Evolutionary conservation across 176 grass and related monocot species (phyloP).

Genomic region (Bolboschoenus planiculmis): DNA sequence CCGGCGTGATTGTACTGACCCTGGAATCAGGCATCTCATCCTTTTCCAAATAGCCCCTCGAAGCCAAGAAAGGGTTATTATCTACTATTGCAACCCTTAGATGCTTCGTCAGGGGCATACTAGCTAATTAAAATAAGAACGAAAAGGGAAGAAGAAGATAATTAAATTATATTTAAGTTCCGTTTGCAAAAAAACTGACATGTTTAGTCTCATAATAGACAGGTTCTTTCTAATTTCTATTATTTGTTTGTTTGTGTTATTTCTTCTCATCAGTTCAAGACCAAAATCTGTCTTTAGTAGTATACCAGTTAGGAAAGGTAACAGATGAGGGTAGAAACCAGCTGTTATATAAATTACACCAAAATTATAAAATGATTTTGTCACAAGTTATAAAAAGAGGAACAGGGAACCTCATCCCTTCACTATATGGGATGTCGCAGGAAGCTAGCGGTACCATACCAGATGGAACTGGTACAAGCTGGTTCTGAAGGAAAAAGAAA

Average conservation of each 20-base stretch:
- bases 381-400: neutral
- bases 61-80: constrained; percentile 58
- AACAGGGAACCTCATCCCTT: neutral
- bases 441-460: neutral
- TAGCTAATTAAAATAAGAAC: constrained; percentile 39
- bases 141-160: neutral
- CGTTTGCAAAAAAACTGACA: neutral
- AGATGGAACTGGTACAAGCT: neutral
- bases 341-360: neutral
- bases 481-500: neutral
- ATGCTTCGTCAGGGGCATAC: constrained; percentile 66
- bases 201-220: neutral
- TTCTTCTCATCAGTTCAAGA: neutral
- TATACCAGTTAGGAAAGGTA: neutral
- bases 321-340: neutral
- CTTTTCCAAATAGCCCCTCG: constrained; percentile 50
- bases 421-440: neutral
- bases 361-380: neutral
- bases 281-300: neutral
- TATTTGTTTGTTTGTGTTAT: neutral
- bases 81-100: constrained; percentile 63
- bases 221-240: neutral
- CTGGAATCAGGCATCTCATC: constrained; percentile 61
- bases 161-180: neutral
- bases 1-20: constrained; percentile 87